Base-by-base conservation (phyloP, 2,329 filamentous ascomycete species). In the Aspergillus hortae region DNA sequence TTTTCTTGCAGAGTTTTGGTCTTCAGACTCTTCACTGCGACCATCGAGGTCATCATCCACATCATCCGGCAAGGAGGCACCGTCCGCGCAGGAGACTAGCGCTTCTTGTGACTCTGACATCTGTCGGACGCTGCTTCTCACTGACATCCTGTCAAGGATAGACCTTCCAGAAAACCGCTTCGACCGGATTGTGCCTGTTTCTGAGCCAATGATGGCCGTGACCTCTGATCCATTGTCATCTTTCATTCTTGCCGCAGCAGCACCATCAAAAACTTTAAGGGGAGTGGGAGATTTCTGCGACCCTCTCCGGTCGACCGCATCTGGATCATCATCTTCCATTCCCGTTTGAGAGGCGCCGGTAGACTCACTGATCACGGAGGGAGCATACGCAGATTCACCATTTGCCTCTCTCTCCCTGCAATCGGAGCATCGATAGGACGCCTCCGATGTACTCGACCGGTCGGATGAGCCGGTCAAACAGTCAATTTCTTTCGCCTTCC, bases 151-250 rank as follows among this genome's bases (percentile, higher is more conserved):
- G 43, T 58, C 64, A 44, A 64, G 52, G 12, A 65, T 45, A 9
- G 64, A 65, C 17, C 49, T 55, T 48, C 70, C 62, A 51, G 67
- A 65, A 33, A 70, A 42, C 35, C 63, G 53, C 53, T 68, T 66
- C 10, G 67, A 68, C 46, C 63, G 57, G 49, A 61, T 50, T 40
- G 68, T 59, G 19, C 59, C 61, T 21, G 59, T 57, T 41, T 75
- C 67, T 3, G 66, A 67, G 30, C 69, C 66, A 56, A 77, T 60
- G 62, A 74, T 64, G 27, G 88, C 88, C 3, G 86, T 89, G 17
- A 89, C 77, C 1, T 88, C 89, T 2, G 86, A 90, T 53, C 81
- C 79, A 17, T 80, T 78, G 14, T 77, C 76, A 5, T 80, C 74
- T 74, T 72, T 32, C 69, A 72, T 23, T 68, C 67, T 46, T 4